Base-by-base conservation (phyloP, 2,329 filamentous ascomycete species). In the Cercospora sp. region DNA sequence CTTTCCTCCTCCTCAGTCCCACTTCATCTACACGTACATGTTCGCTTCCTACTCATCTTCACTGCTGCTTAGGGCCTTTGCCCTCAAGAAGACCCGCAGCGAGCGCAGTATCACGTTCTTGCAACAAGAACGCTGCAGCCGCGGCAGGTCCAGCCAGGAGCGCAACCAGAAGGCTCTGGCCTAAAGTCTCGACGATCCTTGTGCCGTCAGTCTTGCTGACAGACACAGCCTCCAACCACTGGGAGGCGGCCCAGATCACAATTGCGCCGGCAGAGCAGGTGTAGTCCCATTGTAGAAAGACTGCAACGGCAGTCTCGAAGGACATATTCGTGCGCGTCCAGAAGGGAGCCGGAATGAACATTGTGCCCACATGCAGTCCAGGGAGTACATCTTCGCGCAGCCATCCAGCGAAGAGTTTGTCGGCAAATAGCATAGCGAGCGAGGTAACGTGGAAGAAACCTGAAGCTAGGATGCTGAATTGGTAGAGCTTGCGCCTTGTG, bases 251-350 rank as follows among this genome's bases (percentile, higher is more conserved):
- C 72, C 72, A 73, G 30, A 73, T 63, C 10, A 70, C 32, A 60
- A 73, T 70, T 12, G 72, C 71, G 9, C 66, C 53, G 9, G 65
- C 58, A 10, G 72, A 70, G 55, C 69, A 71, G 5, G 68, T 60
- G 40, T 73, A 68, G 58, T 74, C 72, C 72, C 72, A 74, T 59
- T 74, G 72, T 49, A 74, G 51, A 57, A 74, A 74, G 7, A 69
- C 70, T 10, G 72, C 71, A 3, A 72, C 72, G 1, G 68, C 71
- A n/a, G 66, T 65, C 10, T 67, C 68, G 26, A 70, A 69, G 1
- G 68, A 30, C 51, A 65, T 58, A 21, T 58, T 28, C 18, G 30
- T 26, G 32, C 34, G 62, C 3, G 65, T 62, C 68, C 71, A 74
- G 61, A 72, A 74, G 0, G 69, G 65, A 30, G 63, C 63, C 4